These are phyloP conservation scores for Grosmannia penicillata DNA, from an alignment of 2,329 filamentous ascomycete species.

Conservation along the genomic window DNA sequence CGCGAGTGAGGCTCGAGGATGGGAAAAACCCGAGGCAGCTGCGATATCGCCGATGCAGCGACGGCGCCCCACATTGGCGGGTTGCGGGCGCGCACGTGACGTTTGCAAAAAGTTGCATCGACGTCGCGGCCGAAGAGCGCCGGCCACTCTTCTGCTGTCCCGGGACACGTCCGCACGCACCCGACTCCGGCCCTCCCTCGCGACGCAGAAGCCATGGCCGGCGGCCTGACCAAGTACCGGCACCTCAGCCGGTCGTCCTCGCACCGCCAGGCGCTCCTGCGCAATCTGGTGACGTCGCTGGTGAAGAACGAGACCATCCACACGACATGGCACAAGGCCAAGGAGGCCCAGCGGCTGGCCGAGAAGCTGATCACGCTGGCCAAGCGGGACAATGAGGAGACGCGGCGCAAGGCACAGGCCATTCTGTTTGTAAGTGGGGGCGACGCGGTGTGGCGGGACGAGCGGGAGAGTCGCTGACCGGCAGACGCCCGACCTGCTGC, in stretches of 20 bases:
- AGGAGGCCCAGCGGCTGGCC: slow-evolving; percentile 85
- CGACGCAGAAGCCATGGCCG: slow-evolving; percentile 53
- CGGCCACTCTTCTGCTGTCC: too few species aligned
- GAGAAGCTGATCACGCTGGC: slow-evolving; percentile 90
- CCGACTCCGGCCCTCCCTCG: background rate
- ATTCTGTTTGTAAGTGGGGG: slow-evolving; percentile 60
- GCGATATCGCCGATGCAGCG: too few species aligned
- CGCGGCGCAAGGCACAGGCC: slow-evolving; percentile 55
- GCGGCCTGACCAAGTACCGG: slow-evolving; percentile 74
- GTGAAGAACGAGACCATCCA: slow-evolving; percentile 86
- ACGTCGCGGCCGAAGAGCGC: too few species aligned
- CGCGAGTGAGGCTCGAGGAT: too few species aligned
- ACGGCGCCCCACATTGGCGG: too few species aligned
- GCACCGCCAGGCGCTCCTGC: slow-evolving; percentile 81
- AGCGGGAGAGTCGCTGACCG: background rate
- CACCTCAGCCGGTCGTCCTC: slow-evolving; percentile 74
- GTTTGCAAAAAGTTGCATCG: too few species aligned
- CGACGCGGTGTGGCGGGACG: background rate
- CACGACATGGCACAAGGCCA: slow-evolving; percentile 93
- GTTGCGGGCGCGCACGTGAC: too few species aligned
- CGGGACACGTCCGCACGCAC: too few species aligned
- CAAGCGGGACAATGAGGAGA: slow-evolving; percentile 82
- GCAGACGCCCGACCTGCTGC: slow-evolving; percentile 52
- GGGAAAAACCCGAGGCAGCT: too few species aligned
- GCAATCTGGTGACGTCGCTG: slow-evolving; percentile 90